Percentiles rank a stretch among this genome's conserved stretches.
Evolutionary conservation across 2,329 filamentous ascomycete species (phyloP).

Genomic region (Tricladium varicosporioides): DNA sequence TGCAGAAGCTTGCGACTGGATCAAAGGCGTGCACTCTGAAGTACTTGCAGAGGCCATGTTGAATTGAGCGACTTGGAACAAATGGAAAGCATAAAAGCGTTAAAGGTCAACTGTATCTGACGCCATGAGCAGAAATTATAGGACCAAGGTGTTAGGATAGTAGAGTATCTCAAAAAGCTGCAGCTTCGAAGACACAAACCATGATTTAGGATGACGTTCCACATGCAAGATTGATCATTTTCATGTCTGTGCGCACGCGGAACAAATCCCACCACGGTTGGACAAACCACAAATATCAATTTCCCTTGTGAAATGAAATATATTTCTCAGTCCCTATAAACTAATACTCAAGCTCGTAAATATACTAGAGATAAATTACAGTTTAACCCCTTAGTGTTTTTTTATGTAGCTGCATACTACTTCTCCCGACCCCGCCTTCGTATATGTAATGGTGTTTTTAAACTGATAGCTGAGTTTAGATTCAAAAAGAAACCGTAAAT

Average conservation of each 20-base stretch:
- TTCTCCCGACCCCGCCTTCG: too few species aligned
- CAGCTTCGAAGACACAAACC: neutral
- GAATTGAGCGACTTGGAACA: conserved; percentile 4
- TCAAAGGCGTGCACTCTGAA: conserved; percentile 25
- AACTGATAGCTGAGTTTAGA: too few species aligned
- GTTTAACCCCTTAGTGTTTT: too few species aligned
- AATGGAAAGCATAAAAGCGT: conserved; percentile 5
- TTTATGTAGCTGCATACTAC: too few species aligned
- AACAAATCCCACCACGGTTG: too few species aligned
- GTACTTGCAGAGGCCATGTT: conserved; percentile 25
- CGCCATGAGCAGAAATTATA: conserved; percentile 7
- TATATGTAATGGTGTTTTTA: too few species aligned
- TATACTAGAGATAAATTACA: too few species aligned
- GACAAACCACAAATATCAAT: neutral
- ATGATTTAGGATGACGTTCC: neutral
- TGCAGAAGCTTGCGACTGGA: conserved; percentile 15
- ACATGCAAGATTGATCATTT: neutral
- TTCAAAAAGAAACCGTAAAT: too few species aligned
- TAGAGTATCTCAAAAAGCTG: neutral
- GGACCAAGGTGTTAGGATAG: neutral
- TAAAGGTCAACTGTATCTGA: conserved; percentile 4
- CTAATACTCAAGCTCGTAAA: too few species aligned
- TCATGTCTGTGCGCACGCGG: neutral
- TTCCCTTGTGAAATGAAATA: neutral
- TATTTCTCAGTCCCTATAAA: too few species aligned